These are phyloP conservation scores for Myxozyma neotropica DNA, from an alignment of 805 yeast genomes.

Conservation along the genomic window DNA sequence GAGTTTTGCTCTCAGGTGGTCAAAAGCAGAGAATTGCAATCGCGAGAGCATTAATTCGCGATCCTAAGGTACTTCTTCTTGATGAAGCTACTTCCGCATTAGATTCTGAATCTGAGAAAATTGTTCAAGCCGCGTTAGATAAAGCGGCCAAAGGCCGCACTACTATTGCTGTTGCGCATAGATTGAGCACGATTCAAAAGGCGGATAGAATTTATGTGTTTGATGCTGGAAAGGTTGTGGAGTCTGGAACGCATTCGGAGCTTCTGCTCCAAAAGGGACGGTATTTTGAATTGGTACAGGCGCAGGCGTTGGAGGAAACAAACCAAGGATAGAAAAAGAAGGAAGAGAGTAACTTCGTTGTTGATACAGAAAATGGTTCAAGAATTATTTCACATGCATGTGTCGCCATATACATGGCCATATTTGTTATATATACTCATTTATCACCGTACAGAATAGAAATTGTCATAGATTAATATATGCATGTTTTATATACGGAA, in stretches of 20 bases:
- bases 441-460: too few species aligned
- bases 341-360: neutral
- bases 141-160: slow-evolving; percentile 65
- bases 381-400: neutral
- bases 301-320: slow-evolving; percentile 46
- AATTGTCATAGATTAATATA: too few species aligned
- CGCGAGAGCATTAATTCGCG: slow-evolving; percentile 62
- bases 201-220: slow-evolving; percentile 58
- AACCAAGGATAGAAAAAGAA: neutral
- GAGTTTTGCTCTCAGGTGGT: slow-evolving; percentile 61
- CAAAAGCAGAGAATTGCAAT: slow-evolving; percentile 67
- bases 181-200: slow-evolving; percentile 61
- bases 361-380: neutral
- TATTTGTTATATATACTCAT: too few species aligned
- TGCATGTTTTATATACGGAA: too few species aligned
- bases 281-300: slow-evolving; percentile 46
- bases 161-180: slow-evolving; percentile 73
- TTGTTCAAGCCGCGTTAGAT: slow-evolving; percentile 63
- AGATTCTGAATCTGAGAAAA: slow-evolving; percentile 63
- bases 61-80: slow-evolving; percentile 57
- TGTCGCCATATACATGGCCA: too few species aligned
- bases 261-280: slow-evolving; percentile 44
- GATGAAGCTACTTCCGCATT: slow-evolving; percentile 62
- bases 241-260: slow-evolving; percentile 51
- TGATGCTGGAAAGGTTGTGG: slow-evolving; percentile 58